phyloP scores from a whole-genome alignment of 495 filamentous ascomycete genomes.

The Aspergillus panamensis region DNA sequence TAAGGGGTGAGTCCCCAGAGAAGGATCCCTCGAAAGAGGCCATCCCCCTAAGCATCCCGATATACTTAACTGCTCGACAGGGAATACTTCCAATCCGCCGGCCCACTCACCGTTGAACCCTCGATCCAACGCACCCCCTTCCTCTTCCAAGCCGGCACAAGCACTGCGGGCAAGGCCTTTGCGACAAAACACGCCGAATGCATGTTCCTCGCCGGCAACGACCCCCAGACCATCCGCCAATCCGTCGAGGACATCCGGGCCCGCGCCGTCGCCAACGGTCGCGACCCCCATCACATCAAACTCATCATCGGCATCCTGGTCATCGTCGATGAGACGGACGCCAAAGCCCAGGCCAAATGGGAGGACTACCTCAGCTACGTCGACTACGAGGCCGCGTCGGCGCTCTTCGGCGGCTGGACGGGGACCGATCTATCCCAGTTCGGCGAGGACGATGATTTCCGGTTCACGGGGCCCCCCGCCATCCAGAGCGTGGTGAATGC shows the following conservation, averaged over 20 bases:
- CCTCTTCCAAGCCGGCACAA: constrained; percentile 61
- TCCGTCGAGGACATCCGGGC: constrained; percentile 48
- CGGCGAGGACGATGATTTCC: constrained; percentile 53
- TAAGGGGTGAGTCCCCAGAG: constrained; percentile 32
- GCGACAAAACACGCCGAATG: constrained; percentile 57
- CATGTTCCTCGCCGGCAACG: constrained; percentile 49
- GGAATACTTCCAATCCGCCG: constrained; percentile 60
- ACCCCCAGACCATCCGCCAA: constrained; percentile 40
- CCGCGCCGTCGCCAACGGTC: constrained; percentile 39
- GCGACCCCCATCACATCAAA: constrained; percentile 48
- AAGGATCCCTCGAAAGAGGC: no score
- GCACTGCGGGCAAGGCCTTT: constrained; percentile 57
- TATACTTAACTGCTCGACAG: neutral
- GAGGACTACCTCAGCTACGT: constrained; percentile 48
- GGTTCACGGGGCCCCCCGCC: constrained; percentile 58
- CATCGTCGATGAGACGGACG: constrained; percentile 51
- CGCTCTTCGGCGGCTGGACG: constrained; percentile 59
- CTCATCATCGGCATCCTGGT: constrained; percentile 47
- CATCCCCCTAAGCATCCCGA: neutral
- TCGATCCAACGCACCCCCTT: constrained; percentile 63
- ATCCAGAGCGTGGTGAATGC: constrained; percentile 39
- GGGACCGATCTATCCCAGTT: constrained; percentile 53
- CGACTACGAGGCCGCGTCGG: constrained; percentile 53
- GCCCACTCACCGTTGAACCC: constrained; percentile 61
- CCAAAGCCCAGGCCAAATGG: constrained; percentile 50